Evolutionary conservation across 257 asterid genomes (phyloP).

Genomic region (Salvia miltiorrhiza): DNA sequence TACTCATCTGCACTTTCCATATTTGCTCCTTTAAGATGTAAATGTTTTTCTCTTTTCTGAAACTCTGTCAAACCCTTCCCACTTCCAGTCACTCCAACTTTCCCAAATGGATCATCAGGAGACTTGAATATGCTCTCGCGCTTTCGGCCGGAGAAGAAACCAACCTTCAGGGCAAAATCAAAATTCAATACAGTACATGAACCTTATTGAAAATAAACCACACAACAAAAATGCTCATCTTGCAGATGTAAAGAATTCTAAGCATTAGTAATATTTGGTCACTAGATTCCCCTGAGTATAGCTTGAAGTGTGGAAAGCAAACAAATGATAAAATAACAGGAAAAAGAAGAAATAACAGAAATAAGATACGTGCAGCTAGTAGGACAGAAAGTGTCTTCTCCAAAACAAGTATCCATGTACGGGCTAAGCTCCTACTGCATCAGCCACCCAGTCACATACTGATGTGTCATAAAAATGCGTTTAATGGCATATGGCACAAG

Average conservation of each 20-base stretch:
- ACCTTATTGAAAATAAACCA: background rate
- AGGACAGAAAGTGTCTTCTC: background rate
- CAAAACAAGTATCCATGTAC: background rate
- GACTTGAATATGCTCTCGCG: conserved; percentile 95
- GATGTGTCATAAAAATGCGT: background rate
- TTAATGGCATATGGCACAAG: background rate
- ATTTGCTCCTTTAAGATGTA: conserved; percentile 87
- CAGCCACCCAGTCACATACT: background rate
- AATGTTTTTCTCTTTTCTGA: conserved; percentile 91
- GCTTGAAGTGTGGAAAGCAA: background rate
- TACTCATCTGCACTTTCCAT: conserved; percentile 54
- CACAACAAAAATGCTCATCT: background rate
- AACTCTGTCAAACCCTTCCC: conserved; percentile 96
- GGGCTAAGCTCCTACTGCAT: background rate
- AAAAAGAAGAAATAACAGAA: background rate
- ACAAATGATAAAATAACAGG: background rate
- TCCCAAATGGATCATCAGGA: conserved; percentile 89
- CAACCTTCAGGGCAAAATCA: conserved; percentile 46
- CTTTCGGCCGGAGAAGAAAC: conserved; percentile 95
- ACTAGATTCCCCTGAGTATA: background rate
- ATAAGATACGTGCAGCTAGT: background rate
- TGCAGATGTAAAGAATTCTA: background rate
- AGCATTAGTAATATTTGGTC: background rate
- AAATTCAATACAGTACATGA: background rate
- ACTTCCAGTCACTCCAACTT: conserved; percentile 96